Percentiles rank a stretch among this genome's conserved stretches.
Evolutionary conservation across 495 filamentous ascomycete genomes (phyloP).

Genomic region (Xylaria palmicola): DNA sequence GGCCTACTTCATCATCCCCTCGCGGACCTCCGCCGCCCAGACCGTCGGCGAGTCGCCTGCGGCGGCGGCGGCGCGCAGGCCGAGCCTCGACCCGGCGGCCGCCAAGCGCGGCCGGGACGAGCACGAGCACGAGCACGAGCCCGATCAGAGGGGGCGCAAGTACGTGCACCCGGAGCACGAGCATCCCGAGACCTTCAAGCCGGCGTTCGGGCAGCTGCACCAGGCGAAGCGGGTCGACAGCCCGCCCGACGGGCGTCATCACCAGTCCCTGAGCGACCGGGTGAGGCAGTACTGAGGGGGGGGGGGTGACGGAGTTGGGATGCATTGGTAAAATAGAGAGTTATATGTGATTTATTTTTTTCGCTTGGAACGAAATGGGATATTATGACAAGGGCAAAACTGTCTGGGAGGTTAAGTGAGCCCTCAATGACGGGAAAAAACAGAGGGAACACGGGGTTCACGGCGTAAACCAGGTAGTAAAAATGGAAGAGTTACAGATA

Average conservation of each 20-base stretch:
- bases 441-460: too few species aligned
- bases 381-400: too few species aligned
- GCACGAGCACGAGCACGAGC: background rate
- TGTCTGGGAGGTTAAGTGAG: too few species aligned
- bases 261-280: constrained; percentile 9
- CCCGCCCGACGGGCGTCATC: constrained; percentile 15
- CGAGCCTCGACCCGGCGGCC: constrained; percentile 8
- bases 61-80: background rate
- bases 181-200: constrained; percentile 16
- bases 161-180: constrained; percentile 15
- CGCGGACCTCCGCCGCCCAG: background rate
- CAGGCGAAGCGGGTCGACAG: constrained; percentile 16
- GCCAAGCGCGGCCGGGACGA: background rate
- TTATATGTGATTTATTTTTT: too few species aligned
- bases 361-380: too few species aligned
- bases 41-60: background rate
- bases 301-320: background rate
- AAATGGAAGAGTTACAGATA: too few species aligned
- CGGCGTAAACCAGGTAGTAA: too few species aligned
- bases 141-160: too few species aligned
- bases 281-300: background rate
- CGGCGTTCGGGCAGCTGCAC: constrained; percentile 16
- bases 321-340: background rate
- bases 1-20: constrained; percentile 12
- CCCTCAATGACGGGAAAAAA: too few species aligned